Percentiles rank a stretch among this genome's conserved stretches.
These are phyloP conservation scores for Agarophyton chilense DNA, from an alignment of 23 red algal genomes.

Conservation along the genomic window DNA sequence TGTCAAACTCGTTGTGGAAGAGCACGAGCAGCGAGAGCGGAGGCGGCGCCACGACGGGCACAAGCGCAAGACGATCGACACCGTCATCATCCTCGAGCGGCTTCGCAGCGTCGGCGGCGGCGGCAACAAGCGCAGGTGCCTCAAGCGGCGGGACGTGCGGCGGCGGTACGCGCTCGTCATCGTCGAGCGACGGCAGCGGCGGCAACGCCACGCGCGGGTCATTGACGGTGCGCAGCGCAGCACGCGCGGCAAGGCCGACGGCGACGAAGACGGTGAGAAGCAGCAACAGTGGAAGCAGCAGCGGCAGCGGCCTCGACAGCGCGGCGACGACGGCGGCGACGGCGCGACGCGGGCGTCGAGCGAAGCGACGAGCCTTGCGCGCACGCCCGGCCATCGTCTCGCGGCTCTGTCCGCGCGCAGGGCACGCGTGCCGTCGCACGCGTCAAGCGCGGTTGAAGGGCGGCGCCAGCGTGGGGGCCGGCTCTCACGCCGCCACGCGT, in stretches of 20 bases:
- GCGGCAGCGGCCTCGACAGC: neutral
- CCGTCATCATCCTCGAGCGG: conserved; percentile 1
- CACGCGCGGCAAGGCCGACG: neutral
- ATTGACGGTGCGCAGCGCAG: neutral
- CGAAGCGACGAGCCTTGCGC: too few species aligned
- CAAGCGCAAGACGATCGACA: neutral
- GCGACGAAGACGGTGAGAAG: neutral
- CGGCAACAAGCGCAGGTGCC: too few species aligned
- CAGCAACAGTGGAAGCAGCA: neutral
- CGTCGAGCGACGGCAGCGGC: too few species aligned
- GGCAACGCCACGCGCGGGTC: neutral
- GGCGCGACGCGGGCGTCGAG: neutral
- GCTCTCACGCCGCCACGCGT: too few species aligned
- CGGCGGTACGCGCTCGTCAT: neutral
- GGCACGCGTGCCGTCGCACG: too few species aligned
- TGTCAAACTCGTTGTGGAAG: conserved; percentile 55
- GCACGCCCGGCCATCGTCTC: too few species aligned
- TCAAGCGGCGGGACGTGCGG: neutral
- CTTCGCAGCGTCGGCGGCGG: conserved; percentile 8
- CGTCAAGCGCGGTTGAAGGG: too few species aligned
- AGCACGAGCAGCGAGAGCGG: conserved; percentile 39
- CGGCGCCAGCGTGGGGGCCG: too few species aligned
- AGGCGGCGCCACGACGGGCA: neutral
- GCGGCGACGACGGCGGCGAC: neutral
- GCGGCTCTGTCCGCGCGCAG: too few species aligned